Evolutionary conservation across 441 rosid genomes (phyloP).

Genomic region (Adansonia rubrostipa): DNA sequence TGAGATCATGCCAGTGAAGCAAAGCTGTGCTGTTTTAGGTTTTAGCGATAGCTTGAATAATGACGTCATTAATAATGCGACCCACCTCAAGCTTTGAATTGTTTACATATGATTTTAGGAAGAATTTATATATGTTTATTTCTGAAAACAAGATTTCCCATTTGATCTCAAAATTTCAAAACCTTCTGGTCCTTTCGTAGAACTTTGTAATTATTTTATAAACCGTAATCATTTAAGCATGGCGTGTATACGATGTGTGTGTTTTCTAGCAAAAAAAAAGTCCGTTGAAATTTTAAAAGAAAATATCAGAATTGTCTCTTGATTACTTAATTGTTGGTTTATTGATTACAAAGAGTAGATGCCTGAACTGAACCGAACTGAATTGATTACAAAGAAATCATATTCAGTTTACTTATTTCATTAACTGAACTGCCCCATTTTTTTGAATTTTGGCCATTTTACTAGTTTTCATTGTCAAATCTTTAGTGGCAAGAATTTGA

Average conservation of each 20-base stretch:
- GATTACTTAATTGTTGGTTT: not conserved
- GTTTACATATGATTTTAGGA: not conserved
- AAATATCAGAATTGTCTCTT: not conserved
- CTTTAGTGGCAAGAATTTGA: not conserved
- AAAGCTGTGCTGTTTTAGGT: not conserved
- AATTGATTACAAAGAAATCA: not conserved
- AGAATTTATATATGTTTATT: conserved; percentile 8
- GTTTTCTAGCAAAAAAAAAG: not conserved
- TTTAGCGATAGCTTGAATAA: not conserved
- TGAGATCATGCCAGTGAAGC: not conserved
- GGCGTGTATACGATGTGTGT: too few relatives aligned
- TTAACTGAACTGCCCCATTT: conserved; percentile 2
- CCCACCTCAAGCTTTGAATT: too few relatives aligned
- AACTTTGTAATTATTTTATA: not conserved
- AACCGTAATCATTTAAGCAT: not conserved
- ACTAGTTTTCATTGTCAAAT: not conserved
- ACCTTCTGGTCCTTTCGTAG: not conserved
- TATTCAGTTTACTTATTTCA: not conserved
- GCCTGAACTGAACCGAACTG: too few relatives aligned
- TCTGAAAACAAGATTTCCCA: not conserved
- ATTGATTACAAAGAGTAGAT: not conserved
- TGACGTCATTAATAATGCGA: not conserved
- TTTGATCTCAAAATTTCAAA: not conserved
- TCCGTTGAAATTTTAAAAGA: not conserved
- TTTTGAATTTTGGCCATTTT: not conserved